phyloP scores from a whole-genome alignment of 208 protist genomes.

The Wallacemonas sp. region DNA sequence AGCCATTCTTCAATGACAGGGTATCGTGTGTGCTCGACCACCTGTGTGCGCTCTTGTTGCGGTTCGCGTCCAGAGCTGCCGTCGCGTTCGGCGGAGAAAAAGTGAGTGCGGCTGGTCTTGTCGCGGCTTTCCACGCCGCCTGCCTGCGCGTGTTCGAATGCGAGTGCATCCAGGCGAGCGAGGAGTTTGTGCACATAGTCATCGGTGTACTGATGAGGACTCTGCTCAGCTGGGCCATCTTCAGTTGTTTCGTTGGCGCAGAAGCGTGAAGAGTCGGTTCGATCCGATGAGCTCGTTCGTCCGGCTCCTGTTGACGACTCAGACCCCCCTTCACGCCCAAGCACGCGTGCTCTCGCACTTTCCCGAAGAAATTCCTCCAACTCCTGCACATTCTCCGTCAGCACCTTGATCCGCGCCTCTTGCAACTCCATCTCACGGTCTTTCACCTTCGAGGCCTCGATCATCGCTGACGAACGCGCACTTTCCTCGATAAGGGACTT shows the following conservation, averaged over 20 bases:
- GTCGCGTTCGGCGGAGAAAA: not conserved
- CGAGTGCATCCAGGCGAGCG: constrained; percentile 28
- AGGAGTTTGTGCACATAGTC: constrained; percentile 34
- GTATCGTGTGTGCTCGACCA: constrained; percentile 6
- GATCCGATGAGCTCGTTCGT: not conserved
- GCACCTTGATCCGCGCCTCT: constrained; percentile 54
- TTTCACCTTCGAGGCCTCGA: constrained; percentile 34
- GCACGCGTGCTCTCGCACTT: not conserved
- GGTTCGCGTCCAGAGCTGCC: not conserved
- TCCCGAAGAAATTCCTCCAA: constrained; percentile 47
- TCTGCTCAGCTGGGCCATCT: not conserved
- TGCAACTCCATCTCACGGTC: constrained; percentile 64
- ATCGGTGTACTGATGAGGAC: not conserved
- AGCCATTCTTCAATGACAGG: constrained; percentile 71
- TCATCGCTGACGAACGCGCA: constrained; percentile 42
- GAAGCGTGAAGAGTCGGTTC: not conserved
- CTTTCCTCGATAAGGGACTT: constrained; percentile 75
- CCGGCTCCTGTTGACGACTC: not conserved
- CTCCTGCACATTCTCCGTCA: constrained; percentile 64
- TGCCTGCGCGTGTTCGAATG: constrained; percentile 17
- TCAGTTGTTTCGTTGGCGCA: not conserved
- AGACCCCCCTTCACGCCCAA: not conserved
- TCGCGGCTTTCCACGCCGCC: not conserved
- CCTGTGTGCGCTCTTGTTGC: not conserved
- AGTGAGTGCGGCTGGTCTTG: too few relatives aligned